Percentiles rank a stretch among this genome's conserved stretches.
phyloP scores from a whole-genome alignment of 2,329 filamentous ascomycete genomes.

The Pyrenochaeta sp. region DNA sequence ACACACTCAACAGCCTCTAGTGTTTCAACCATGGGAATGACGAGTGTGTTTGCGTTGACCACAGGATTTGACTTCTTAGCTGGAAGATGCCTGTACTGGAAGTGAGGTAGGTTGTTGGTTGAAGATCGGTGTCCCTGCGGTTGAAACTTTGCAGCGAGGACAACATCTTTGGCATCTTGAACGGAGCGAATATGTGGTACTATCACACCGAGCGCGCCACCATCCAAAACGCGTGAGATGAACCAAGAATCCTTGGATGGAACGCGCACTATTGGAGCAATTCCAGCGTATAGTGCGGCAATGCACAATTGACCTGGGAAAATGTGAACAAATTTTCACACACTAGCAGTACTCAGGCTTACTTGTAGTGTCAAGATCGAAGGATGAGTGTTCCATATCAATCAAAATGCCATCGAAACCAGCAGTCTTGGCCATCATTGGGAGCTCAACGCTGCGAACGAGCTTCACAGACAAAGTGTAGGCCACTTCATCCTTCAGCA shows the following conservation, averaged over 20 bases:
- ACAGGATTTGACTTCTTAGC: conserved; percentile 46
- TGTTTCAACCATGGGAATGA: conserved; percentile 56
- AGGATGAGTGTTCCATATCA: conserved; percentile 55
- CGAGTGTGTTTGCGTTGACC: conserved; percentile 46
- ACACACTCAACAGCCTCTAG: conserved; percentile 48
- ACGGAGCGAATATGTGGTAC: conserved; percentile 52
- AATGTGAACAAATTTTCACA: not conserved
- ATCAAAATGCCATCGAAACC: conserved; percentile 54
- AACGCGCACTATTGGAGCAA: conserved; percentile 53
- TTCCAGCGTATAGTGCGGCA: conserved; percentile 49
- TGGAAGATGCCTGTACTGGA: conserved; percentile 46
- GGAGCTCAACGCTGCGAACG: conserved; percentile 45
- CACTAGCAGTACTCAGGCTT: not conserved
- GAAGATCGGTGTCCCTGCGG: conserved; percentile 48
- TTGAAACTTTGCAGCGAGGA: conserved; percentile 49
- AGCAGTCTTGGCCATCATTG: conserved; percentile 51
- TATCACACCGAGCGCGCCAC: conserved; percentile 52
- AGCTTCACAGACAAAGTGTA: conserved; percentile 43
- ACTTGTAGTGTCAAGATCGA: conserved; percentile 45
- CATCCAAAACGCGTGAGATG: conserved; percentile 51
- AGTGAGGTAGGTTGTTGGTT: conserved; percentile 46
- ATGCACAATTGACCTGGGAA: conserved; percentile 45
- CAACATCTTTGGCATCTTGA: conserved; percentile 48
- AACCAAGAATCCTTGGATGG: conserved; percentile 51
- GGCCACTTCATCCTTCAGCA: conserved; percentile 38